Evolutionary conservation across 306 rosid species (phyloP), one percentile per base, ranked within the genome.

Genomic region (Herpetospermum pedunculosum): DNA sequence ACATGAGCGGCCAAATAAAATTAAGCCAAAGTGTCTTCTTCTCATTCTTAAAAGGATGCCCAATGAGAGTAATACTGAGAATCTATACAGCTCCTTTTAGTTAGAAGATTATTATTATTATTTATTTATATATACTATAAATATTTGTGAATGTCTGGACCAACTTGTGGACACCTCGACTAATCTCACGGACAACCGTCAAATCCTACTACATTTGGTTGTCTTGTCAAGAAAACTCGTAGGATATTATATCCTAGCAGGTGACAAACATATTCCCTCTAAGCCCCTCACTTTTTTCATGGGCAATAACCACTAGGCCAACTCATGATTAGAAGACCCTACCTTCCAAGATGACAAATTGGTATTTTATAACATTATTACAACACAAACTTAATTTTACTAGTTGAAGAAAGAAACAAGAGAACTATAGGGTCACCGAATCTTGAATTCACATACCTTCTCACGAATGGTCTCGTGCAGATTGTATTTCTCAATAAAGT

Each of bases 401-500:
- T 11, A 19, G 8, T 6, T 6, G 21, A 57, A 54, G 47, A 40
- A 40, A 53, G 53, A 54, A 52, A 35, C 64, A 35, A 70, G 18
- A n/a, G 9, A 58, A 28, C 13, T 32, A 52, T 1, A 59, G 5
- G 63, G 54, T 48, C 29, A 30, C 64, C 62, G 3, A 64, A 77
- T 73, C 72, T 46, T 21, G 50, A 38, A 68, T 52, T 48, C 68
- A 28, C 67, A 83, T 91, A 91, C 97, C 99, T 94, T 91, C 55
- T 88, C 99, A 59, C 84, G 90, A 77, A 91, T 83, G 59, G 84
- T 82, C 58, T 94, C 95, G 1, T 89, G 90, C 49, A 94, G 82
- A 83, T 87, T 89, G 83, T 94, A 85, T 62, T 86, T 88, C 53
- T 91, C 96, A 28, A 94, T 91, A 85, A 94, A 94, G 83, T 90